These are phyloP conservation scores for Pinus tabuliformis DNA, from an alignment of 75 land plant genomes.

Conservation along the genomic window DNA sequence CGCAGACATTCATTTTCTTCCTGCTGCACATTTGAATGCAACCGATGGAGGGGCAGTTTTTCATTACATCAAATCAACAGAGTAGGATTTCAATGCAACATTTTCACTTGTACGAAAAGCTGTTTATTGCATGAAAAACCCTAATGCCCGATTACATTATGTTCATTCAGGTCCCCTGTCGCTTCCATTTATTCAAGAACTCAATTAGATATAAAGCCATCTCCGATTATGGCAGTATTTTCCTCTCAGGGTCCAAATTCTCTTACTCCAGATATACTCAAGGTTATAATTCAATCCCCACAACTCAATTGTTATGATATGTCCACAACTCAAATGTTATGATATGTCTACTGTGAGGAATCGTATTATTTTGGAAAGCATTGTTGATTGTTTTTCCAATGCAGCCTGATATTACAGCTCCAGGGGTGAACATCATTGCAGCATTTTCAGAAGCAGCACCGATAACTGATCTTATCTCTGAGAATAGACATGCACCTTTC, in stretches of 20 bases:
- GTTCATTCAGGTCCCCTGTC: conserved; percentile 30
- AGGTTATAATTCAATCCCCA: conserved; percentile 18
- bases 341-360: too few relatives aligned
- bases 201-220: conserved; percentile 25
- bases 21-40: conserved; percentile 32
- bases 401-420: conserved; percentile 33
- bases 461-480: neutral
- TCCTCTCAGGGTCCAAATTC: conserved; percentile 66
- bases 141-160: neutral
- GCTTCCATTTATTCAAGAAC: conserved; percentile 42
- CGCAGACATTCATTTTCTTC: conserved; percentile 51
- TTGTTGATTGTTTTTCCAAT: neutral
- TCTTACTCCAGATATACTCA: conserved; percentile 50
- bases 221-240: conserved; percentile 64
- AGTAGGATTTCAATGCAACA: conserved; percentile 12
- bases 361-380: too few relatives aligned
- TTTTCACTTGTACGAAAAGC: neutral
- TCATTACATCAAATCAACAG: conserved; percentile 32
- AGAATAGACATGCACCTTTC: conserved; percentile 8
- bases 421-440: conserved; percentile 30
- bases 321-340: too few relatives aligned
- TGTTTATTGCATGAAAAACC: too few relatives aligned
- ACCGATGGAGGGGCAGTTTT: conserved; percentile 14
- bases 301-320: neutral
- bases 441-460: conserved; percentile 14